A percentile compares a stretch with the other conserved stretches of the same genome.
Conservation (phyloP, 2,329 filamentous ascomycete genomes). For the Ceratocystiopsis sp. region DNA sequence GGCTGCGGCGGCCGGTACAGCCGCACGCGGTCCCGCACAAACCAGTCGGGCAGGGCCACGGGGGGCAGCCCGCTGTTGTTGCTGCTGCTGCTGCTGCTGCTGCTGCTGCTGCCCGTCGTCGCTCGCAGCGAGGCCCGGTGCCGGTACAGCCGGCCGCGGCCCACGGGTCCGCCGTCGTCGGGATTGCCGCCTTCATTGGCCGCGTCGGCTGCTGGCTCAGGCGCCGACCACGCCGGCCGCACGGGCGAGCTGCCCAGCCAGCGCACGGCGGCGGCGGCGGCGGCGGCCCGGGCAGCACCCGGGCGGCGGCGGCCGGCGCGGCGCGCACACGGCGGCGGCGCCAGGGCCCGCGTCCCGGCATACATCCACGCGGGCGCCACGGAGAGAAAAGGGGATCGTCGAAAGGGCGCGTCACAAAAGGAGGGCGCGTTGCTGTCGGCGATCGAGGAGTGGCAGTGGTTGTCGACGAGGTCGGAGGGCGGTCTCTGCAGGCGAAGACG, state of each 20-base stretch:
- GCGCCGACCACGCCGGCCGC: neutral
- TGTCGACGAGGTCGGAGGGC: no score
- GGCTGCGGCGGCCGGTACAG: slow-evolving; percentile 8
- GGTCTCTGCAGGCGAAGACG: no score
- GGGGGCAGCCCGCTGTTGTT: slow-evolving; percentile 20
- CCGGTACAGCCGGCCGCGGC: slow-evolving; percentile 6
- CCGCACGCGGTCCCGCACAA: slow-evolving; percentile 33
- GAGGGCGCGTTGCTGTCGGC: neutral
- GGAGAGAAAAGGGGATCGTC: no score
- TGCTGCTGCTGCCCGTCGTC: no score
- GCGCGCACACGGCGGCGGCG: slow-evolving; percentile 2
- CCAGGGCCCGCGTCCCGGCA: slow-evolving; percentile 12
- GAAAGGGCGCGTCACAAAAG: neutral
- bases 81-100: neutral
- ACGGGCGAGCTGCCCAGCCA: no score
- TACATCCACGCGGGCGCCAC: slow-evolving; percentile 11
- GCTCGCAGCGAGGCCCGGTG: neutral
- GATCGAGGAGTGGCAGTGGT: no score
- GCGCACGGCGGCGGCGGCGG: neutral
- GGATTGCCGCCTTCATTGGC: neutral
- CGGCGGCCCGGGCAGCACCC: slow-evolving; percentile 3
- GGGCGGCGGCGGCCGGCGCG: neutral
- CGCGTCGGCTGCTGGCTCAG: neutral
- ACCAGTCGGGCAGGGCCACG: slow-evolving; percentile 38
- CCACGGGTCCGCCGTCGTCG: slow-evolving; percentile 9